phyloP scores from a whole-genome alignment of 352 stramenopile species.

The Thalassiosira mediterranea region DNA sequence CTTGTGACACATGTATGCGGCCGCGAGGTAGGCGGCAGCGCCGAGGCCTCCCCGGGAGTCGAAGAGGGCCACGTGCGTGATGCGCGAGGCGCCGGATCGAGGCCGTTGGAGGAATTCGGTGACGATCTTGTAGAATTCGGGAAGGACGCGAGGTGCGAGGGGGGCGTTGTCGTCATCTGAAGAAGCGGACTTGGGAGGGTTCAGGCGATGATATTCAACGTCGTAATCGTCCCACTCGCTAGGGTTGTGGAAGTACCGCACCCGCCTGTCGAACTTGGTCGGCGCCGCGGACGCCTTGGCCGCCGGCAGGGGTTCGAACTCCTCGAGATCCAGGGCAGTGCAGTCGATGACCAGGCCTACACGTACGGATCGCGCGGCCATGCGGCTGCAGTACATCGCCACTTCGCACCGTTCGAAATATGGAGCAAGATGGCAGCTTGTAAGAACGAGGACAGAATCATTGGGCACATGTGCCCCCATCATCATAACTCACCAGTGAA shows the following conservation, averaged over 20 bases:
- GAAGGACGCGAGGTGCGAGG: constrained; percentile 13
- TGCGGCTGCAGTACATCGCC: constrained; percentile 47
- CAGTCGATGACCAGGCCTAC: constrained; percentile 55
- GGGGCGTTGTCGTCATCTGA: background rate
- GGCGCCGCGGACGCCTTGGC: background rate
- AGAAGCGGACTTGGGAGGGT: constrained; percentile 18
- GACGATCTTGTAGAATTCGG: constrained; percentile 34
- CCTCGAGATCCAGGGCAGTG: constrained; percentile 52
- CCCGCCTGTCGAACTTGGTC: constrained; percentile 25
- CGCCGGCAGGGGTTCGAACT: constrained; percentile 42
- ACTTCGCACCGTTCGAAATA: too few species aligned
- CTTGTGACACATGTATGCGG: constrained; percentile 46
- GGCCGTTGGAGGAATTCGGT: constrained; percentile 43
- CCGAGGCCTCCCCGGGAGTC: constrained; percentile 50
- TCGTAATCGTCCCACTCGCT: constrained; percentile 62
- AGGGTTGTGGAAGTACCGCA: constrained; percentile 61
- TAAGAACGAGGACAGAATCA: constrained; percentile 1
- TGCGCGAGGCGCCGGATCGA: too few species aligned
- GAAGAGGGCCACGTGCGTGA: constrained; percentile 49
- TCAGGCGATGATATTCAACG: constrained; percentile 54
- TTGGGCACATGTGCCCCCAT: background rate
- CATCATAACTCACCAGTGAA: constrained; percentile 47
- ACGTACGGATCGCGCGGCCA: constrained; percentile 40
- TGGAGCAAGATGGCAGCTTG: background rate
- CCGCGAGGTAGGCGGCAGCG: constrained; percentile 44